Evolutionary conservation across 352 stramenopile genomes (phyloP).

Genomic region (Phytophthora crassamura): DNA sequence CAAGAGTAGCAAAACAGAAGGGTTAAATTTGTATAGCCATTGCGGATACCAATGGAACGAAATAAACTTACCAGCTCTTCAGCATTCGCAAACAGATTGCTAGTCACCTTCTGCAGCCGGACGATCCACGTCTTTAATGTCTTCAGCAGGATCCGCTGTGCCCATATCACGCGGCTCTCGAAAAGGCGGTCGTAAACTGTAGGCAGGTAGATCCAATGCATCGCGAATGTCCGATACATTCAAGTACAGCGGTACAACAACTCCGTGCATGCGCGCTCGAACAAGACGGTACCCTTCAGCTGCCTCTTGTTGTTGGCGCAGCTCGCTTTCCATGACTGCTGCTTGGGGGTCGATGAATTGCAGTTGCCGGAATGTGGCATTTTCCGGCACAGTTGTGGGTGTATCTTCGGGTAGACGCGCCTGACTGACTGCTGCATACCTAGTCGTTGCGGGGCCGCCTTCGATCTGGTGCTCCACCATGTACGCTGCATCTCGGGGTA

Average conservation of each 20-base stretch:
- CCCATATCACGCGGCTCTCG: neutral
- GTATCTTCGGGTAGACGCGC: too few relatives aligned
- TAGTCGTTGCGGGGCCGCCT: too few relatives aligned
- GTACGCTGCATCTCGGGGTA: neutral
- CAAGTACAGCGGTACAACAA: neutral
- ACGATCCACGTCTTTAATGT: conserved; percentile 5
- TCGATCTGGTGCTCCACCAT: too few relatives aligned
- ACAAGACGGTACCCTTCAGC: neutral
- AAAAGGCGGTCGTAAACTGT: conserved; percentile 11
- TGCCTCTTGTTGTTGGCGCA: too few relatives aligned
- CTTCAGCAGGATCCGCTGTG: neutral
- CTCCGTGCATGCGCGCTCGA: neutral
- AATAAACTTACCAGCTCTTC: neutral
- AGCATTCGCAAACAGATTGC: neutral
- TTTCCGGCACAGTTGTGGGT: too few relatives aligned
- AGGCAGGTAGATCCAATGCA: neutral
- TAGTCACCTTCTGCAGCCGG: neutral
- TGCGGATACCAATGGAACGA: conserved; percentile 1
- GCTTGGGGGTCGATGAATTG: too few relatives aligned
- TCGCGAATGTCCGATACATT: conserved; percentile 11
- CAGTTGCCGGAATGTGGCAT: too few relatives aligned
- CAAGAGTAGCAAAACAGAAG: neutral
- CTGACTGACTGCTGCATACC: too few relatives aligned
- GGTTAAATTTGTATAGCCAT: conserved; percentile 11
- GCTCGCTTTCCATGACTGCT: too few relatives aligned